A percentile compares a stretch with the other conserved stretches of the same genome.
phyloP scores from a whole-genome alignment of 2,329 filamentous ascomycete genomes.

The Paracoccidioides brasiliensis region DNA sequence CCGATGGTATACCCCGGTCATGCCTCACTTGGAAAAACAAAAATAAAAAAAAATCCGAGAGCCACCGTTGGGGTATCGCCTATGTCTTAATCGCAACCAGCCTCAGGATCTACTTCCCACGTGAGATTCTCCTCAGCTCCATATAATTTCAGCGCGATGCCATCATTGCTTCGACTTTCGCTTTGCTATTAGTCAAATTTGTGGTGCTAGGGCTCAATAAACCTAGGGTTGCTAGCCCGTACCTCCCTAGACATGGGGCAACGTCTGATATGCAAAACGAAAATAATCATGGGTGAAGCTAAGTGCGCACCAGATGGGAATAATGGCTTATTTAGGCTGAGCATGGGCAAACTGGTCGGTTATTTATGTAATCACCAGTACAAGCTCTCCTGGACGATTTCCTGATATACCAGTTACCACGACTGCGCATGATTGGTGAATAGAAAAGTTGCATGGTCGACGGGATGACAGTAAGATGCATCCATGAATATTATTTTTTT shows the following conservation, averaged over 20 bases:
- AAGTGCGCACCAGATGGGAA: background rate
- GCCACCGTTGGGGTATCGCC: no score
- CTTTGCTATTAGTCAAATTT: background rate
- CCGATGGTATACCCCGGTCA: background rate
- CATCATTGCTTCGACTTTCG: background rate
- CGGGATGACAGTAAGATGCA: background rate
- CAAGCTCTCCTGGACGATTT: background rate
- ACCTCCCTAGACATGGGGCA: background rate
- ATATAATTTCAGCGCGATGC: background rate
- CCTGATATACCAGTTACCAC: background rate
- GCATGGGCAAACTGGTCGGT: background rate
- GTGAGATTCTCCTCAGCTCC: background rate
- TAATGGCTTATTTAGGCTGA: background rate
- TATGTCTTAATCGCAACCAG: background rate
- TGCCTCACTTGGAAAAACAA: background rate
- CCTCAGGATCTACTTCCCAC: background rate
- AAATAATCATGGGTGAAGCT: background rate
- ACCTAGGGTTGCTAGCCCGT: background rate
- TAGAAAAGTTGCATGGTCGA: background rate
- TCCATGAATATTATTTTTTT: background rate
- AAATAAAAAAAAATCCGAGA: background rate
- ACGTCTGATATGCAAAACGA: background rate
- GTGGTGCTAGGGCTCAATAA: background rate
- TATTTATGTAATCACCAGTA: background rate
- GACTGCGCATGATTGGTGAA: background rate